Base-by-base conservation (phyloP, 2,329 filamentous ascomycete species). In the Colletotrichum siamense region DNA sequence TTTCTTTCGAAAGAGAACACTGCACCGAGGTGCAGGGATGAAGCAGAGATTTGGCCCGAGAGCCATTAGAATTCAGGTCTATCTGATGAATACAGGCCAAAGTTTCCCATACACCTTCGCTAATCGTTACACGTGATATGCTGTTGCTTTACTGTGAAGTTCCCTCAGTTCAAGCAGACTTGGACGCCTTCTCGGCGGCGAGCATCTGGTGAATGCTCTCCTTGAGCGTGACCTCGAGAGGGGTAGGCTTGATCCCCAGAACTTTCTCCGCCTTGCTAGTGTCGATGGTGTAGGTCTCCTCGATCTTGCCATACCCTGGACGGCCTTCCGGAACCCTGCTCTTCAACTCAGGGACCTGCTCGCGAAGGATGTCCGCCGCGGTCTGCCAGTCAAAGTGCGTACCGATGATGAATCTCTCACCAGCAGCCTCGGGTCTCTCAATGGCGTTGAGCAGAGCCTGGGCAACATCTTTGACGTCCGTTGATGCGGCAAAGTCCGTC, bases 361-460 rank as follows among this genome's bases (percentile, higher is more conserved):
- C 89, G 69, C 86, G 84, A 64, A 94, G 88, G 49, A 74, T 7
- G 67, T 91, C 87, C 6, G 80, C 77, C 0, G 86, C 87, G 44
- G 93, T 89, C 80, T 89, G 86, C 80, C 89, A 89, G 81, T 94
- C 94, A 69, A 93, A 94, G 79, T 90, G 87, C 1, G 90, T 91
- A 0, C 89, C 89, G 0, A 92, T 90, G 59, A 93, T 92, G 84
- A 94, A 94, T 3, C 94, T 88, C 82, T 92, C 89, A 44, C 88
- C 87, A 0, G 90, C 91, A 1, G 91, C 92, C 24, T 90, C 89
- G 1, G 89, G 87, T 30, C 90, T 86, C 77, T 91, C 84, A 62
- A 91, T 85, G 0, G 92, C 91, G 28, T 87, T 87, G n/a, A 95
- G 88, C 78, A 95, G 93, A 0, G 91, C 90, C 8, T 89, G 83